Evolutionary conservation across 1,139 yeast species (phyloP), one percentile per base, ranked within the genome.

Genomic region (Chernovozyma sophiae-reginae): DNA sequence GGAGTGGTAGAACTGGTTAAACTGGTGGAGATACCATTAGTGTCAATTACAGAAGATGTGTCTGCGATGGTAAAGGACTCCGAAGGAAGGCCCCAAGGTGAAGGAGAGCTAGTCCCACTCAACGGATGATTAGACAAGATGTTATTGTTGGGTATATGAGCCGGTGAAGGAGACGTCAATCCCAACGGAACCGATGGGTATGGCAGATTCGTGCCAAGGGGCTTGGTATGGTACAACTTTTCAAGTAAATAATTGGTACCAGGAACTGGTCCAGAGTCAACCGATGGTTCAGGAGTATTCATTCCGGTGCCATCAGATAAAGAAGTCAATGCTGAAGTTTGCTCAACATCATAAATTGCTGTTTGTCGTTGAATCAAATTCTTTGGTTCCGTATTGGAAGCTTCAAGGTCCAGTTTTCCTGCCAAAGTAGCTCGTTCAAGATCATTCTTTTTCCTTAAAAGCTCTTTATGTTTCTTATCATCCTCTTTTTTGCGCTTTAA

Each of bases 391-490:
- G 55, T 52, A 38, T 66, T 68, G 37, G 56, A 60, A 50, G 62
- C 62, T 46, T 56, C 67, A 56, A 36, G 37, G 37, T 58, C 54
- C 51, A 57, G 58, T 51, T 60, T n/a, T 18, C 8, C 10, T 20
- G 8, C 10, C 23, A 20, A 20, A 7, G 6, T 20, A 20, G 23
- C 23, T 10, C 10, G 14, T 29, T 37, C 36, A 10, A 32, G 35
- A 29, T 38, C 40, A 20, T 33, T 32, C 14, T 31, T n/a, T 36
- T 37, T 48, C 58, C 70, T 65, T 45, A 58, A 68, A 49, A 56
- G 33, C 42, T 51, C 71, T 59, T 65, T 72, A 60, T 57, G 69
- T 52, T 56, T 66, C 62, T 59, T 73, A 46, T 60, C 73, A 50
- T 61, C 73, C 45, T 61, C 76, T 63, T 59, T 72, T 52, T 51